Evolutionary conservation across 73 alveolate species (phyloP).

Genomic region (Paramecium pentaurelia): DNA sequence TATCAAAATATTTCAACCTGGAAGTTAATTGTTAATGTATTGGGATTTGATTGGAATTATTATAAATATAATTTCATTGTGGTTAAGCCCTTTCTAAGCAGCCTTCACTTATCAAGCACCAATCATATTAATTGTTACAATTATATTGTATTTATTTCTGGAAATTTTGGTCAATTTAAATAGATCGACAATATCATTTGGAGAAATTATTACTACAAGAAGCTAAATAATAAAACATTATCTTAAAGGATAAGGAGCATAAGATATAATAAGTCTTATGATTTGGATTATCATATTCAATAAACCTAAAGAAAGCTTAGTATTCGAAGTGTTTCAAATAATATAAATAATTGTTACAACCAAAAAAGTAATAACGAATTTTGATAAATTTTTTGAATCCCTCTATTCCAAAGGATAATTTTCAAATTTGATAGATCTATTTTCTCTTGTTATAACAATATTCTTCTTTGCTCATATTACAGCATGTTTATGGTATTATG

Average conservation of each 20-base stretch:
- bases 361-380: background rate
- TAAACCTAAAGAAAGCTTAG: background rate
- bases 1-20: background rate
- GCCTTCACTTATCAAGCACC: background rate
- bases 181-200: background rate
- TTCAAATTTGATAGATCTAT: background rate
- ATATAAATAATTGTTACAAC: background rate
- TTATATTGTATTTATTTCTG: background rate
- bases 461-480: slow-evolving; percentile 42
- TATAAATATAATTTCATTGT: background rate
- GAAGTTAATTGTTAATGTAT: background rate
- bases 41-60: slow-evolving; percentile 12
- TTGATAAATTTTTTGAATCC: background rate
- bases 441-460: background rate
- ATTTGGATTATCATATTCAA: background rate
- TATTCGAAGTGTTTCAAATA: background rate
- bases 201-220: background rate
- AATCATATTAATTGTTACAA: background rate
- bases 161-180: background rate
- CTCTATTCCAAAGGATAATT: background rate
- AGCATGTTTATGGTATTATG: slow-evolving; percentile 51
- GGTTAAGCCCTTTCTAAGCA: slow-evolving; percentile 5
- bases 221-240: background rate
- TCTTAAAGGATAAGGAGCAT: background rate
- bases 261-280: background rate